Base-by-base conservation (phyloP, 805 yeast genomes). In the Deakozyma indianensis region DNA sequence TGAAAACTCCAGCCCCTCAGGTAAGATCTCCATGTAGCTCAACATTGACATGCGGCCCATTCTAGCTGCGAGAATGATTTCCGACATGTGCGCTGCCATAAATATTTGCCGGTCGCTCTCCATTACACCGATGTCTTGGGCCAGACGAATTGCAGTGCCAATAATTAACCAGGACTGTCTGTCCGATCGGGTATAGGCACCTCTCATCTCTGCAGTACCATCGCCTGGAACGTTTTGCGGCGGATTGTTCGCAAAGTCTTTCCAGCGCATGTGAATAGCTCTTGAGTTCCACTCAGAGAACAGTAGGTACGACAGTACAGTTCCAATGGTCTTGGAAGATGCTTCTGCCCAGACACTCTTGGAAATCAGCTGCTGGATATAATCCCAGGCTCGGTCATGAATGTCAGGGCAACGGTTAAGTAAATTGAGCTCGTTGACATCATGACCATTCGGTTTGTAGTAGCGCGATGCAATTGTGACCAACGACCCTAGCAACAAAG, bases 251-350 rank as follows among this genome's bases (percentile, higher is more conserved):
- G 62, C 94, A 62, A 85, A 83, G 62, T 88, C 95, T 0, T 78
- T 64, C 83, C 90, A 77, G 51, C 86, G 66, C 80, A 87, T 81
- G 60, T 87, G 96, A 49, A 87, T 86, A 2, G 95, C 95, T 45
- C 95, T 67, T 2, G 96, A 96, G 54, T 87, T 86, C 97, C 97
- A 88, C 60, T 90, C 96, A 0, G 95, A 83, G 53, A 85, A 80
- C 16, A 88, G 66, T 43, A 88, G 62, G 56, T 88, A 84, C 0
- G 96, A 88, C 49, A 83, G 70, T 3, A 87, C 79, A 0, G 96
- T 85, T 1, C 95, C 96, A 2, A 87, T 74, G 0, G 92, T 80
- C 50, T 95, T 66, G 4, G 92, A 83, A 48, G 84, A 79, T 0
- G 94, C 92, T 57, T 85, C 95, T 1, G 94, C 95, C 96, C 95